Evolutionary conservation across 192 early-diverging fungal species (phyloP).

Genomic region (Entrophospora sp.): DNA sequence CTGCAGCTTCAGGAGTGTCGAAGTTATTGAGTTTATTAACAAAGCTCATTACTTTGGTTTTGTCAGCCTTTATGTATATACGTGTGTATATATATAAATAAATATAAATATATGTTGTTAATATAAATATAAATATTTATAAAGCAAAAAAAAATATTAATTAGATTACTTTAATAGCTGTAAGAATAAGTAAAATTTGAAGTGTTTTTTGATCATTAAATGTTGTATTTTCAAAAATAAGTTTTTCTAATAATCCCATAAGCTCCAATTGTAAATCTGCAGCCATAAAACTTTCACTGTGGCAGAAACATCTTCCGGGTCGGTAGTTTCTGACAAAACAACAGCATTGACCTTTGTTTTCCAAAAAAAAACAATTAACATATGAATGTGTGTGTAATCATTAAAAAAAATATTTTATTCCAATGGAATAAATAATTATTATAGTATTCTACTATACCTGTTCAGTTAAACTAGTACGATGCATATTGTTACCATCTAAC

Average conservation of each 20-base stretch:
- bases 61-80: too few species aligned
- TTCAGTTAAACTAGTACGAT: constrained; percentile 86
- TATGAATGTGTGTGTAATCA: too few species aligned
- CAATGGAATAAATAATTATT: neutral
- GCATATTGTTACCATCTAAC: constrained; percentile 66
- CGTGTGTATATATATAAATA: neutral
- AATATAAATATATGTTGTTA: neutral
- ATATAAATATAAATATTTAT: neutral
- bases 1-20: constrained; percentile 95
- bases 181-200: constrained; percentile 96
- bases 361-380: too few species aligned
- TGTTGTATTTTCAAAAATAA: constrained; percentile 84
- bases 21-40: constrained; percentile 92
- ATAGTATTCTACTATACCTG: constrained; percentile 49
- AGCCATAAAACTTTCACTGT: constrained; percentile 99
- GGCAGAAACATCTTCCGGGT: constrained; percentile 96
- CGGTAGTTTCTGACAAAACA: constrained; percentile 86
- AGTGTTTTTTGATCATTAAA: constrained; percentile 95
- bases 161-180: constrained; percentile 74
- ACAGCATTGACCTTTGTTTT: constrained; percentile 69
- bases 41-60: constrained; percentile 88
- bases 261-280: constrained; percentile 93
- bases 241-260: constrained; percentile 94
- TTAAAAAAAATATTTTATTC: too few species aligned
- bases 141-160: neutral